These are phyloP conservation scores for Septoria linicola DNA, from an alignment of 2,329 filamentous ascomycete species.

Conservation along the genomic window DNA sequence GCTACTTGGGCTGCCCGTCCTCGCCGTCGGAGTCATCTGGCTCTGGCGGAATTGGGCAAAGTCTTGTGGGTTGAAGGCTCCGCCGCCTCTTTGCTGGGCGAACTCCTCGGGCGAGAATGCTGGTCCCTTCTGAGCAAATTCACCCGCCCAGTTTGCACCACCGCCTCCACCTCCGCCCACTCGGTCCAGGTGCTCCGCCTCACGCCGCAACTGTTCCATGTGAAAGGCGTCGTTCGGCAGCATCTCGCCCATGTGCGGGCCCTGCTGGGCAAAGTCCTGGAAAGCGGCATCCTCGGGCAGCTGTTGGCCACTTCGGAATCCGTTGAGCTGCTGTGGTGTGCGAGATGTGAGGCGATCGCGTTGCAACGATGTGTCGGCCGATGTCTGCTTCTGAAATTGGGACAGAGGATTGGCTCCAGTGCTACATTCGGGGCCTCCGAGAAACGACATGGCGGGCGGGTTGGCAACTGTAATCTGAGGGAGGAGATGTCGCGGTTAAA, in stretches of 20 bases:
- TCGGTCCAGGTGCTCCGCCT: constrained; percentile 53
- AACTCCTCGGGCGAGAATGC: constrained; percentile 32
- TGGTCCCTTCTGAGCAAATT: constrained; percentile 34
- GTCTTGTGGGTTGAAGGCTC: constrained; percentile 73
- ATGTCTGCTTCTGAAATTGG: constrained; percentile 95
- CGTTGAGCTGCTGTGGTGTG: constrained; percentile 31
- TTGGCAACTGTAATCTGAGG: too few species aligned
- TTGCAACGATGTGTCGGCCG: constrained; percentile 93
- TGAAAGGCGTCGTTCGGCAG: constrained; percentile 59
- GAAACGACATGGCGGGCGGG: constrained; percentile 73
- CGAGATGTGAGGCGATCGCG: constrained; percentile 67
- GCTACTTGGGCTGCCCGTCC: constrained; percentile 59
- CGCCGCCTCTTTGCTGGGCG: constrained; percentile 26
- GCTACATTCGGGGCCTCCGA: constrained; percentile 94
- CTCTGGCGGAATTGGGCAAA: constrained; percentile 84
- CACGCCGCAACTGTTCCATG: constrained; percentile 65
- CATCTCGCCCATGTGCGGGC: constrained; percentile 58
- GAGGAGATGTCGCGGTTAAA: too few species aligned
- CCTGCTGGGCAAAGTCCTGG: constrained; percentile 77
- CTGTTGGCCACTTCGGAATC: constrained; percentile 35
- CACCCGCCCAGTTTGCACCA: constrained; percentile 35
- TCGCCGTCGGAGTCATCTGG: constrained; percentile 58
- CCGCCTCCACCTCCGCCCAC: constrained; percentile 26
- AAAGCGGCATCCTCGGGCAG: constrained; percentile 36
- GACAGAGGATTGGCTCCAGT: constrained; percentile 93